These are phyloP conservation scores for Neopestalotiopsis sp. DNA, from an alignment of 2,329 filamentous ascomycete species.

Conservation along the genomic window DNA sequence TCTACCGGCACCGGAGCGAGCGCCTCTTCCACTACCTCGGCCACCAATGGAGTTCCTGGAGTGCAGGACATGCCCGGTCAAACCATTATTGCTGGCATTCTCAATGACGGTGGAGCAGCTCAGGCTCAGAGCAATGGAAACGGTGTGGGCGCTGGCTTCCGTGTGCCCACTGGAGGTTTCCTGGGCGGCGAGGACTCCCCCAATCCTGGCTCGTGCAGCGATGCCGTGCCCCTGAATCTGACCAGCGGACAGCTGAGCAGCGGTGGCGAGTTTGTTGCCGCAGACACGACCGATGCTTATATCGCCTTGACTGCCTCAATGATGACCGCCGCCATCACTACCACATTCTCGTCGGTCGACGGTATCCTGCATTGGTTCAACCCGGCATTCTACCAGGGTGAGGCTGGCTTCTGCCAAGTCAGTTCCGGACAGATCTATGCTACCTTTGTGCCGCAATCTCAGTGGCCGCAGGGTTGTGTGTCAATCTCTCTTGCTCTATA, in stretches of 20 bases:
- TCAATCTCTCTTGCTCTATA: constrained; percentile 24
- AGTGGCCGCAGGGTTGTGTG: constrained; percentile 25
- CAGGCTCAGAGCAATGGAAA: constrained; percentile 16
- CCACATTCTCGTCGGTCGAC: constrained; percentile 25
- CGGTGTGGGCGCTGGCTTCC: constrained; percentile 1
- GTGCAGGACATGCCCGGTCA: background rate
- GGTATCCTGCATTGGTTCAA: constrained; percentile 34
- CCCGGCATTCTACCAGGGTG: constrained; percentile 26
- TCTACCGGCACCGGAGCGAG: background rate
- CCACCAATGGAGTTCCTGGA: background rate
- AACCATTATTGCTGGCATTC: background rate
- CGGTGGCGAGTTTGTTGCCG: constrained; percentile 25
- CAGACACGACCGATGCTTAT: constrained; percentile 23
- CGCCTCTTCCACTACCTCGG: background rate
- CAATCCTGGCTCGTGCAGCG: constrained; percentile 27
- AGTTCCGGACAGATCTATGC: constrained; percentile 26
- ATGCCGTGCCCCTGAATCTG: constrained; percentile 31
- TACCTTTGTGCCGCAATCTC: constrained; percentile 22
- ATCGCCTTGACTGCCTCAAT: constrained; percentile 22
- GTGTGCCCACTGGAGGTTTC: constrained; percentile 21
- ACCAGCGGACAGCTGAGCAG: constrained; percentile 24
- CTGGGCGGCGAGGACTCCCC: constrained; percentile 27
- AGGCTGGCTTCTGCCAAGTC: constrained; percentile 33
- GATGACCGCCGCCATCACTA: constrained; percentile 19
- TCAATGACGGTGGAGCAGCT: background rate